Conservation (phyloP, 2,329 filamentous ascomycete species). For the Monosporascus ibericus region DNA sequence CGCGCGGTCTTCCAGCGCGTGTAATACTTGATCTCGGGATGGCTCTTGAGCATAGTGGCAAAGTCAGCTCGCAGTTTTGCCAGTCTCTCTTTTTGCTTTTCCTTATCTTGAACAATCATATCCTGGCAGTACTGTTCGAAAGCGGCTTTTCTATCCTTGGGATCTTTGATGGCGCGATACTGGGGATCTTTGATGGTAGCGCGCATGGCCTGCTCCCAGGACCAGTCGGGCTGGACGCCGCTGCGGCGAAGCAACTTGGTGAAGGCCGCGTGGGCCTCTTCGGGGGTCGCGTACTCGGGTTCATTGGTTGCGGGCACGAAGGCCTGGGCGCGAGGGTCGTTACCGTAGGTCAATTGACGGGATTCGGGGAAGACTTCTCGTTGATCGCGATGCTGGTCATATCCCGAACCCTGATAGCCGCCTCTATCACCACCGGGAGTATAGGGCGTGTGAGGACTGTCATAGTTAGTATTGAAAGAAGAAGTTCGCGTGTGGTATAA, state of each 20-base stretch:
- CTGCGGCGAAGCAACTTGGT: conserved; percentile 80
- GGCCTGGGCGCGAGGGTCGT: conserved; percentile 48
- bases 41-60: conserved; percentile 88
- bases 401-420: conserved; percentile 26
- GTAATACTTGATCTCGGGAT: conserved; percentile 95
- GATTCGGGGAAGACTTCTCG: conserved; percentile 43
- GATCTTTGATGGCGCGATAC: conserved; percentile 88
- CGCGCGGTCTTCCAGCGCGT: conserved; percentile 95
- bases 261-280: conserved; percentile 91
- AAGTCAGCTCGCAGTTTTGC: conserved; percentile 91
- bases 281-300: conserved; percentile 70
- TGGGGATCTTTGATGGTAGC: conserved; percentile 84
- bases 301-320: conserved; percentile 62
- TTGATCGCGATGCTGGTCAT: conserved; percentile 26
- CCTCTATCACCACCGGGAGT: conserved; percentile 32
- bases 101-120: conserved; percentile 85
- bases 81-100: conserved; percentile 86
- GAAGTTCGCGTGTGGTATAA: background rate
- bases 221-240: conserved; percentile 85
- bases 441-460: conserved; percentile 35
- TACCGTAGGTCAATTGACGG: conserved; percentile 52
- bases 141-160: conserved; percentile 79
- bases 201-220: conserved; percentile 84
- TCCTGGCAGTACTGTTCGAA: conserved; percentile 96
- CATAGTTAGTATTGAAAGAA: conserved; percentile 10